Evolutionary conservation across 1,284 basidiomycete species (phyloP).

Genomic region (Schizophyllum commune): DNA sequence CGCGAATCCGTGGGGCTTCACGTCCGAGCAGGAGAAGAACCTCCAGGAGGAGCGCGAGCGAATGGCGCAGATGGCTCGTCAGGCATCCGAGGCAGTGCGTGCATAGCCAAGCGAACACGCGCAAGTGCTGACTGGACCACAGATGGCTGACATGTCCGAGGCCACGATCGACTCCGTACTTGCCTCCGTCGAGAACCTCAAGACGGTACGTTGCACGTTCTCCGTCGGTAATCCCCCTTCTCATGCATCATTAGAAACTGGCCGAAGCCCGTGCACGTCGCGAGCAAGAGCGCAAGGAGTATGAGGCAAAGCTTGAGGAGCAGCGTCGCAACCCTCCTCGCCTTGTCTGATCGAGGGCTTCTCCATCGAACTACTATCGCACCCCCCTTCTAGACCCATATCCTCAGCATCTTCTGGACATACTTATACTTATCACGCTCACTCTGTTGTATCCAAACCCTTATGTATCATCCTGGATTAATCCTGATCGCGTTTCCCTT

Average conservation of each 20-base stretch:
- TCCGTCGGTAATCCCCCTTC: not conserved
- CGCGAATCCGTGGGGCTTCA: constrained; percentile 14
- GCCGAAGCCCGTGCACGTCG: constrained; percentile 49
- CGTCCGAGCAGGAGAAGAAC: constrained; percentile 23
- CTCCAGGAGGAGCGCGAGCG: constrained; percentile 37
- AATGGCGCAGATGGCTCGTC: constrained; percentile 36
- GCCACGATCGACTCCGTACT: constrained; percentile 58
- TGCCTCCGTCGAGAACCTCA: constrained; percentile 46
- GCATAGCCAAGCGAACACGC: not conserved
- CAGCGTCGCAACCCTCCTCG: constrained; percentile 22
- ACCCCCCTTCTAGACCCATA: no score
- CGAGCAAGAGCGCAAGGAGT: constrained; percentile 34
- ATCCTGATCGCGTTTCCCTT: no score
- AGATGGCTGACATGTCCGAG: constrained; percentile 64
- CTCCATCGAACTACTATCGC: constrained; percentile 3
- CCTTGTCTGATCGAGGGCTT: no score
- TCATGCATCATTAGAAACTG: constrained; percentile 42
- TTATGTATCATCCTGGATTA: no score
- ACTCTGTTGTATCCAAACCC: no score
- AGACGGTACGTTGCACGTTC: constrained; percentile 36
- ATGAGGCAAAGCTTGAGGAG: constrained; percentile 33
- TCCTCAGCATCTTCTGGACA: no score
- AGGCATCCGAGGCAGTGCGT: constrained; percentile 51
- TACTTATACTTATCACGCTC: no score
- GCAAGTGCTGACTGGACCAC: constrained; percentile 1